phyloP scores from a whole-genome alignment of 1,284 basidiomycete species.

The Prillingera fragicola region DNA sequence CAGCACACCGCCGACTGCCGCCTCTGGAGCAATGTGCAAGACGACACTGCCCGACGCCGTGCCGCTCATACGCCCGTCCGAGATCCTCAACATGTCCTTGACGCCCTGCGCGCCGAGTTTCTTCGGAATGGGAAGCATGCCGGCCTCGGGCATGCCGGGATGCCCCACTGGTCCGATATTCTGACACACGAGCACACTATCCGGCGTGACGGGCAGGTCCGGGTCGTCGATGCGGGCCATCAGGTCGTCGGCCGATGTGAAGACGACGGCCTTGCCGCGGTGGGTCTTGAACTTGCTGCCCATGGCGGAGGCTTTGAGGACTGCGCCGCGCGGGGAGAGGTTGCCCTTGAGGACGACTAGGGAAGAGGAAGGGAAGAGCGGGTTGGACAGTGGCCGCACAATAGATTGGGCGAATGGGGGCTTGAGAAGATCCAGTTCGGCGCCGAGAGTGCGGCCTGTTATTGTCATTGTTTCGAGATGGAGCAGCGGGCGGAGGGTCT shows the following conservation, averaged over 20 bases:
- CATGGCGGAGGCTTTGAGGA: conserved; percentile 43
- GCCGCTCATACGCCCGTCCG: conserved; percentile 45
- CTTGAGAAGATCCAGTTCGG: conserved; percentile 29
- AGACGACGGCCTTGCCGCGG: conserved; percentile 36
- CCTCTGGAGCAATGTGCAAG: conserved; percentile 45
- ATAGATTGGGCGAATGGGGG: conserved; percentile 32
- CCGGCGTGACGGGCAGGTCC: conserved; percentile 27
- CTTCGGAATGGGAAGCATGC: conserved; percentile 43
- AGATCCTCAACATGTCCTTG: conserved; percentile 43
- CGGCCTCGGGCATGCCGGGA: conserved; percentile 48
- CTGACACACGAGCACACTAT: conserved; percentile 39
- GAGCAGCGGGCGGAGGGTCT: conserved; percentile 26
- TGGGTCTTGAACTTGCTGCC: conserved; percentile 24
- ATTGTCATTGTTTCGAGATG: conserved; percentile 40
- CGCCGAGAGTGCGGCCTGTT: conserved; percentile 43
- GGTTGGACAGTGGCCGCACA: conserved; percentile 32
- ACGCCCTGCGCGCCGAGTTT: conserved; percentile 40
- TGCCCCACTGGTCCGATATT: conserved; percentile 42
- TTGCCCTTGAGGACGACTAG: conserved; percentile 42
- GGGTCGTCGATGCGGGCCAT: conserved; percentile 36
- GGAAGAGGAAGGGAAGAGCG: conserved; percentile 28
- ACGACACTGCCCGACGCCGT: conserved; percentile 43
- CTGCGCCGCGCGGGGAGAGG: conserved; percentile 38
- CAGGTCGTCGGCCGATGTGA: conserved; percentile 32
- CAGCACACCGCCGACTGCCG: conserved; percentile 42